Evolutionary conservation across 164 flowering plant species (phyloP).

Genomic region (Berberis vulgaris): DNA sequence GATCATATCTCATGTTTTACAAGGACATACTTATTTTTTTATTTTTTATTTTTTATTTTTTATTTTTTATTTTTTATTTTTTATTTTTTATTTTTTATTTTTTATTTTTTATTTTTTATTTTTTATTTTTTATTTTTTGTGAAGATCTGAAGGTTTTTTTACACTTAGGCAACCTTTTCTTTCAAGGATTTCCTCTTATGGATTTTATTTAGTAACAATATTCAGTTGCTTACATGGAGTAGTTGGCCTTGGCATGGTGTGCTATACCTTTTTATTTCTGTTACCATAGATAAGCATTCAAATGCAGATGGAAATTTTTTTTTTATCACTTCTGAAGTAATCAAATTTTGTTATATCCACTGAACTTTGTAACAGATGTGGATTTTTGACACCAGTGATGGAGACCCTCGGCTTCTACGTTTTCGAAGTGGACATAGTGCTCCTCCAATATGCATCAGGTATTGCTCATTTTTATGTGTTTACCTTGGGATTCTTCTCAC

Average conservation of each 20-base stretch:
- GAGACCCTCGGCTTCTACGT: constrained; percentile 88
- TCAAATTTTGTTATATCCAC: background rate
- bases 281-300: no score
- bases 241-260: no score
- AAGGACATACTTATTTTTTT: background rate
- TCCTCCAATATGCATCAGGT: constrained; percentile 92
- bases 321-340: background rate
- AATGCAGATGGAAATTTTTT: background rate
- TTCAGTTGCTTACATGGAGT: background rate
- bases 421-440: constrained; percentile 98
- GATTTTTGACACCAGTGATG: constrained; percentile 94
- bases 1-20: background rate
- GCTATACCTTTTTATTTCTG: no score
- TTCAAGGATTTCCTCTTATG: no score
- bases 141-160: no score
- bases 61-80: background rate
- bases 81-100: background rate
- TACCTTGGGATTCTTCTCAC: constrained; percentile 2
- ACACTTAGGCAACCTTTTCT: no score
- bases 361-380: constrained; percentile 54
- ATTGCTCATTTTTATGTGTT: background rate
- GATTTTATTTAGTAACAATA: no score
- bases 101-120: no score
- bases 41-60: no score
- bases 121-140: background rate